Conservation (phyloP, 1,139 yeast species). For the Blastobotrys ciferrii region DNA sequence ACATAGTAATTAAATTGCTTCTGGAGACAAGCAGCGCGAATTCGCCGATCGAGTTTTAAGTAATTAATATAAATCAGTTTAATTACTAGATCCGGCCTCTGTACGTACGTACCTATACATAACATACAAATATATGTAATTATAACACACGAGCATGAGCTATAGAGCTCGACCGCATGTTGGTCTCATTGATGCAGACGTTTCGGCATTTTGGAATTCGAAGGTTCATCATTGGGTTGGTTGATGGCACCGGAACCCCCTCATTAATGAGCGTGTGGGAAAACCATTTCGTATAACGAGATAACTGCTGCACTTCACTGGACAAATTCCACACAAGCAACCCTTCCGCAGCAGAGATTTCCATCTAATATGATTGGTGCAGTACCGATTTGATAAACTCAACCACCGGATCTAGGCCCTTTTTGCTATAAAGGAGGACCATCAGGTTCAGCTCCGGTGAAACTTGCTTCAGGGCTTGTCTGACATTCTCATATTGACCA, state of each 20-base stretch:
- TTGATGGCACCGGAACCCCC: constrained; percentile 5
- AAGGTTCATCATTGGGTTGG: background rate
- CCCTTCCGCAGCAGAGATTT: constrained; percentile 6
- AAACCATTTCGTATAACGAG: constrained; percentile 5
- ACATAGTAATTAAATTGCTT: too few species aligned
- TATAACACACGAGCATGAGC: too few species aligned
- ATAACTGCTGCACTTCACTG: constrained; percentile 1
- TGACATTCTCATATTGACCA: background rate
- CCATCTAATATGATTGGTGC: constrained; percentile 1
- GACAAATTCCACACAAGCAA: background rate
- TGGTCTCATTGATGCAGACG: too few species aligned
- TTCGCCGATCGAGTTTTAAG: too few species aligned
- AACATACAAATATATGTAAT: too few species aligned
- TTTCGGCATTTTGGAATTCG: background rate
- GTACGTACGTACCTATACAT: too few species aligned
- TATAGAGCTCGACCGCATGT: too few species aligned
- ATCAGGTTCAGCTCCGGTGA: background rate
- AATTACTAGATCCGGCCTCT: too few species aligned
- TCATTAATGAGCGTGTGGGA: constrained; percentile 6
- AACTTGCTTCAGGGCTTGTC: background rate
- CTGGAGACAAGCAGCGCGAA: too few species aligned
- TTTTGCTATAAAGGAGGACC: background rate
- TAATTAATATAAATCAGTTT: too few species aligned
- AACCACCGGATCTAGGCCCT: constrained; percentile 5
- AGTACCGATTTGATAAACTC: background rate